phyloP scores from a whole-genome alignment of 2,329 filamentous ascomycete species.

The Diplodia mutila region DNA sequence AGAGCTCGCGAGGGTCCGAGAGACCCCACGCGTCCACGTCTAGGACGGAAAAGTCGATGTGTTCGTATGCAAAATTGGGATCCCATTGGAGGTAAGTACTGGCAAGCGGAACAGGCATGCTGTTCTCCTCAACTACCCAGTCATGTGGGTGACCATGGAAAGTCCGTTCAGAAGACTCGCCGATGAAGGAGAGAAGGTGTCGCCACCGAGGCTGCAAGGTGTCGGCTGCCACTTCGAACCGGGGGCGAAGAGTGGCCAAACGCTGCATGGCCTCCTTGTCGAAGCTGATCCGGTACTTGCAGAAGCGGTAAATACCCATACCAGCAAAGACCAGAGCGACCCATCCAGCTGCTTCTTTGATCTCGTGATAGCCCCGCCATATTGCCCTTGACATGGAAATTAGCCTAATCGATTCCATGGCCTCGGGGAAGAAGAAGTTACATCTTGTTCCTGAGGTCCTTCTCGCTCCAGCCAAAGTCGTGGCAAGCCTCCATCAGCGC shows the following conservation, averaged over 20 bases:
- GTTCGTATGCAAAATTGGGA: conserved; percentile 52
- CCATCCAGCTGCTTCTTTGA: conserved; percentile 62
- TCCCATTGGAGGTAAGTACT: conserved; percentile 55
- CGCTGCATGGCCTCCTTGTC: conserved; percentile 55
- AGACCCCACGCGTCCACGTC: conserved; percentile 55
- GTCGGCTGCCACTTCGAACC: conserved; percentile 59
- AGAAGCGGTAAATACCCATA: conserved; percentile 62
- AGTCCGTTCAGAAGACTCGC: conserved; percentile 44
- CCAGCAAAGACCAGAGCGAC: conserved; percentile 60
- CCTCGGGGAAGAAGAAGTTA: neutral
- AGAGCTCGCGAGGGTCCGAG: conserved; percentile 53
- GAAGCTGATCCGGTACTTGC: conserved; percentile 62
- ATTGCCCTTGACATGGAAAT: conserved; percentile 40
- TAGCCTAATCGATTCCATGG: neutral
- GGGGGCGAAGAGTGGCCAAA: conserved; percentile 49
- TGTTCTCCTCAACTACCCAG: conserved; percentile 55
- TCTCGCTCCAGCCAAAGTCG: conserved; percentile 60
- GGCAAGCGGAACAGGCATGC: conserved; percentile 49
- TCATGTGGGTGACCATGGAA: conserved; percentile 57
- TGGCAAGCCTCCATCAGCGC: conserved; percentile 58
- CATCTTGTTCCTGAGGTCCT: conserved; percentile 59
- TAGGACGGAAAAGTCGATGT: conserved; percentile 55
- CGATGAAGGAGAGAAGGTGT: conserved; percentile 53
- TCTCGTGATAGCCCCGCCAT: conserved; percentile 63
- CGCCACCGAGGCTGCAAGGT: conserved; percentile 59